These are phyloP conservation scores for Ophiosphaerella korrae DNA, from an alignment of 2,329 filamentous ascomycete species.

Conservation along the genomic window DNA sequence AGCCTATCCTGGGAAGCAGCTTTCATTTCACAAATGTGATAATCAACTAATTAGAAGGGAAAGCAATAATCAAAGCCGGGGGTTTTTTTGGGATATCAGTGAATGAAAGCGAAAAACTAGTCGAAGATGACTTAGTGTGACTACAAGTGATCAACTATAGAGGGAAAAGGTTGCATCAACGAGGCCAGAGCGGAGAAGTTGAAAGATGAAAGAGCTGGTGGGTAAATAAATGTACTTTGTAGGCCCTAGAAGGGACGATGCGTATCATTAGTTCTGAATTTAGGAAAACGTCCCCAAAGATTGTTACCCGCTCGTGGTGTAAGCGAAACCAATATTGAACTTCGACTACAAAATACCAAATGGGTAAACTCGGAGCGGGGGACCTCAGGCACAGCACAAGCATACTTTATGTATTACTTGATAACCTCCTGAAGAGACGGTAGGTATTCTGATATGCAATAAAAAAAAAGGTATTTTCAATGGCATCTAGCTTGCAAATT, in stretches of 20 bases:
- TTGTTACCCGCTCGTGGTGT: no score
- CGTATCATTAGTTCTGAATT: no score
- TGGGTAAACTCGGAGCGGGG: no score
- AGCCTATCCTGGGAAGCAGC: conserved; percentile 28
- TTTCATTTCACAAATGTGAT: conserved; percentile 24
- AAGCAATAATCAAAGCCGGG: conserved; percentile 26
- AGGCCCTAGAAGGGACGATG: no score
- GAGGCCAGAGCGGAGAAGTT: conserved; percentile 24
- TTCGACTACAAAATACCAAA: no score
- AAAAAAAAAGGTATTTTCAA: neutral
- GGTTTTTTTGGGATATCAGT: conserved; percentile 33
- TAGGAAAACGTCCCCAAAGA: no score
- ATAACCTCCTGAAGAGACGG: no score
- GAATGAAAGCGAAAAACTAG: conserved; percentile 11
- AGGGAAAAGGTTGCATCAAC: conserved; percentile 35
- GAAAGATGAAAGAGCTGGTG: conserved; percentile 4
- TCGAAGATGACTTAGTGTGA: conserved; percentile 43
- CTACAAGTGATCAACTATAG: conserved; percentile 32
- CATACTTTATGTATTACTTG: no score
- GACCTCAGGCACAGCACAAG: no score
- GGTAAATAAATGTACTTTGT: no score
- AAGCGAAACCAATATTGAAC: no score
- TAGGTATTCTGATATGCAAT: no score
- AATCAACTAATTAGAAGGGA: conserved; percentile 32
- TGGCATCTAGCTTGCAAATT: neutral